Base-by-base conservation (phyloP, 345 rosid species). In the Bruguiera sexangula region DNA sequence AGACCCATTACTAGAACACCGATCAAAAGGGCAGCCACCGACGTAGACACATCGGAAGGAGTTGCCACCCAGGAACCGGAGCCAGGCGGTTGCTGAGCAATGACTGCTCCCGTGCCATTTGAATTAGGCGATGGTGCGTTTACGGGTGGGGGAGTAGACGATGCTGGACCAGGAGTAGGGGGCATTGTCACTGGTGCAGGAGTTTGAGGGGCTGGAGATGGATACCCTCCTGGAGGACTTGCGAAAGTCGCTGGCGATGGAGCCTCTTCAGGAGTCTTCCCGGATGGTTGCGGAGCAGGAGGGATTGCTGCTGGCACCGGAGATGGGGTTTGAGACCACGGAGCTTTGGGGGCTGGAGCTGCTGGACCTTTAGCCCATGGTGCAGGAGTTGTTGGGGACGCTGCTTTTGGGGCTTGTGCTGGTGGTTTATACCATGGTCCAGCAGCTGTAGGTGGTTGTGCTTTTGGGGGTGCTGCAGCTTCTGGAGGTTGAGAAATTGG, bases 11-110 rank as follows among this genome's bases (percentile, higher is more conserved):
- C 63, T 7, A 68, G 50, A 11, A 43, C 22, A 46, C 21, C 32
- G 51, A 70, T 6, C 6, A 67, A 3, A 32, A 76, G 31, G 32
- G 77, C 62, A 60, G 77, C 76, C 4, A 72, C 60, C 24, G 66
- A 22, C 60, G 30, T 50, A 10, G 66, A 53, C 36, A 34, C 11
- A 0, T 15, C 46, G 15, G 76, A 2, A 3, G 73, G 61, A 27
- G 66, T 29, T 11, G 66, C 60, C 48, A 20, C 56, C 66, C 36
- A 51, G 6, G 75, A 32, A 58, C 36, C 65, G 15, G 75, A 60
- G 0, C 16, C 22, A 15, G 32, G 0, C 18, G 60, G 65, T 16
- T 53, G 6, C 0, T 65, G 66, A 18, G 75, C 59, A 50, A 6
- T 32, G 6, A 10, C 30, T 2, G 32, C 7, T 3, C 2, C 36